These are phyloP conservation scores for Cyphellophora attinorum DNA, from an alignment of 2,329 filamentous ascomycete species.

Conservation along the genomic window DNA sequence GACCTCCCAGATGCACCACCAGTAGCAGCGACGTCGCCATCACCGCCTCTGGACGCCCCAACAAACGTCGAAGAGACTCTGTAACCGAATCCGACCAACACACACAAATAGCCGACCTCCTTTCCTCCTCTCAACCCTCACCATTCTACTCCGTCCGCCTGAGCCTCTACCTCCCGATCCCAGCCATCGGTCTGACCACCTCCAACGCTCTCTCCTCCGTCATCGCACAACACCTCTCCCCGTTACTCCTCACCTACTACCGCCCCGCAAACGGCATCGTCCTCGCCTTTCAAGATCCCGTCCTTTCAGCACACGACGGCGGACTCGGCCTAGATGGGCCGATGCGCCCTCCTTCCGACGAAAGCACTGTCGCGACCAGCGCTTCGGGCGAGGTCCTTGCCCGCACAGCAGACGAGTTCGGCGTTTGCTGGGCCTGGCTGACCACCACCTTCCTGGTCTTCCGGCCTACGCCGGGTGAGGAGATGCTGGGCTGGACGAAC, in stretches of 20 bases:
- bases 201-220: constrained; percentile 46
- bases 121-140: constrained; percentile 10
- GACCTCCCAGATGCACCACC: not conserved
- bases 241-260: constrained; percentile 55
- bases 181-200: constrained; percentile 45
- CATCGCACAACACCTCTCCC: constrained; percentile 52
- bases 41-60: not conserved
- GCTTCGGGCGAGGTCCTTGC: constrained; percentile 25
- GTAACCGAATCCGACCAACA: constrained; percentile 2
- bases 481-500: constrained; percentile 59
- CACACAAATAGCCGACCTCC: constrained; percentile 3
- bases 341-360: constrained; percentile 20
- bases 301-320: constrained; percentile 17
- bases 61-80: not conserved
- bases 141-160: constrained; percentile 15
- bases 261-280: constrained; percentile 46
- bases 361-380: constrained; percentile 4
- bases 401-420: constrained; percentile 64
- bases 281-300: constrained; percentile 17
- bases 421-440: constrained; percentile 77
- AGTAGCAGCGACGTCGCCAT: not conserved
- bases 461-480: constrained; percentile 61
- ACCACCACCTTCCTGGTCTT: constrained; percentile 82
- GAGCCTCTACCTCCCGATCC: constrained; percentile 55
- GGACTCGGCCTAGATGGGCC: constrained; percentile 31